A percentile compares a stretch with the other conserved stretches of the same genome.
These are phyloP conservation scores for Aciculosporium take DNA, from an alignment of 2,329 filamentous ascomycete genomes.

Conservation along the genomic window DNA sequence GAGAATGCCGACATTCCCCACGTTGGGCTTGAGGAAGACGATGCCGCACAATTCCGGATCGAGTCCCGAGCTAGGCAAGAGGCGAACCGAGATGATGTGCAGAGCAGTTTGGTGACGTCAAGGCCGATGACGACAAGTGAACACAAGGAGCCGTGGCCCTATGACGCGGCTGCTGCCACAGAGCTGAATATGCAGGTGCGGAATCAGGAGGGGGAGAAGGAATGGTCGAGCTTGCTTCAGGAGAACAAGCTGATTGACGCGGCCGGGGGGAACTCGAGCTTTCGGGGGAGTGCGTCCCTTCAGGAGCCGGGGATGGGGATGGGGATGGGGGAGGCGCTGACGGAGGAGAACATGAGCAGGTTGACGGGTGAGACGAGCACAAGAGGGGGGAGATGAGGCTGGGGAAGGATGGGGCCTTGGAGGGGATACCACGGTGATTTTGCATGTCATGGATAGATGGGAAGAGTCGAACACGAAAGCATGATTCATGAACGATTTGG, in stretches of 20 bases:
- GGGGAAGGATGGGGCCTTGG: too few relatives aligned
- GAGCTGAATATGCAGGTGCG: slow-evolving; percentile 22
- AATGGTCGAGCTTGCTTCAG: slow-evolving; percentile 29
- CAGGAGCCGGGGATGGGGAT: slow-evolving; percentile 22
- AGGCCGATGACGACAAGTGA: slow-evolving; percentile 24
- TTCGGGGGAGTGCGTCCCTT: slow-evolving; percentile 18
- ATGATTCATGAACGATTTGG: too few relatives aligned
- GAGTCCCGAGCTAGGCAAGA: too few relatives aligned
- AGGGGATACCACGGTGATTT: too few relatives aligned
- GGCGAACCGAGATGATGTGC: slow-evolving; percentile 15
- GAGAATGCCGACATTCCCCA: slow-evolving; percentile 27
- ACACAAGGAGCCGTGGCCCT: slow-evolving; percentile 27
- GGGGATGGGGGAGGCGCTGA: slow-evolving; percentile 29
- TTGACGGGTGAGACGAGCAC: slow-evolving; percentile 23
- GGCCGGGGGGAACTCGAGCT: slow-evolving; percentile 23
- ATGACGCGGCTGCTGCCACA: slow-evolving; percentile 19
- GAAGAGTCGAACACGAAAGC: too few relatives aligned
- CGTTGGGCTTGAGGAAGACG: slow-evolving; percentile 18
- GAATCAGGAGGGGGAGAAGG: slow-evolving; percentile 23
- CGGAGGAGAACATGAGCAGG: slow-evolving; percentile 39
- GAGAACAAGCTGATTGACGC: slow-evolving; percentile 34
- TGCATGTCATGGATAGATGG: too few relatives aligned
- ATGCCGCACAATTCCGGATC: slow-evolving; percentile 6
- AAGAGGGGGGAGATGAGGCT: background rate
- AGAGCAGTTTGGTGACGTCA: slow-evolving; percentile 24